A percentile compares a stretch with the other conserved stretches of the same genome.
Evolutionary conservation across 2,329 filamentous ascomycete species (phyloP).

Genomic region (Colletotrichum noveboracense): DNA sequence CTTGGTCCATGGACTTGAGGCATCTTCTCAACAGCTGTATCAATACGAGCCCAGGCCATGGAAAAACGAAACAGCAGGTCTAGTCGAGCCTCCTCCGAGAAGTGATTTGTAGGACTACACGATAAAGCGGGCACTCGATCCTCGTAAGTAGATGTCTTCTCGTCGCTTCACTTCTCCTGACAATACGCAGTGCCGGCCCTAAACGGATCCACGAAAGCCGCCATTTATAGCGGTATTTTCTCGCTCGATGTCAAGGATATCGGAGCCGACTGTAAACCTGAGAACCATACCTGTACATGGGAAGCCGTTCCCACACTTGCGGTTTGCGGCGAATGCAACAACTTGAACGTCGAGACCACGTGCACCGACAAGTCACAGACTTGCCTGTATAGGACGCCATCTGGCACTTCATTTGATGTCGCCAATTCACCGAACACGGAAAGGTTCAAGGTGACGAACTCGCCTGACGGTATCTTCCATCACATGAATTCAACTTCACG

Average conservation of each 20-base stretch:
- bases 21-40: slow-evolving; percentile 44
- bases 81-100: slow-evolving; percentile 28
- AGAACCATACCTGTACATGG: slow-evolving; percentile 37
- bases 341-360: slow-evolving; percentile 10
- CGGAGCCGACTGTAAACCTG: slow-evolving; percentile 32
- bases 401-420: slow-evolving; percentile 31
- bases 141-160: neutral
- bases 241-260: slow-evolving; percentile 30
- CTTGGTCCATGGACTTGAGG: slow-evolving; percentile 41
- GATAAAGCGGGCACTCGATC: slow-evolving; percentile 24
- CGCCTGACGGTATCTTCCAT: slow-evolving; percentile 1
- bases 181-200: slow-evolving; percentile 23
- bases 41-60: slow-evolving; percentile 32
- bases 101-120: slow-evolving; percentile 41
- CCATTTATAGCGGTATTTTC: slow-evolving; percentile 42
- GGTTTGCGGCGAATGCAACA: slow-evolving; percentile 38
- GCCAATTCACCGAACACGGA: slow-evolving; percentile 25
- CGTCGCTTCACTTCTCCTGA: neutral
- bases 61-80: slow-evolving; percentile 16
- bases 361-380: slow-evolving; percentile 27
- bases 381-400: slow-evolving; percentile 34
- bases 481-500: slow-evolving; percentile 22
- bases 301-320: slow-evolving; percentile 39
- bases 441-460: slow-evolving; percentile 33
- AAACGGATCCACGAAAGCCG: slow-evolving; percentile 40